These are phyloP conservation scores for Hevea brasiliensis DNA, from an alignment of 345 rosid species.

Conservation along the genomic window DNA sequence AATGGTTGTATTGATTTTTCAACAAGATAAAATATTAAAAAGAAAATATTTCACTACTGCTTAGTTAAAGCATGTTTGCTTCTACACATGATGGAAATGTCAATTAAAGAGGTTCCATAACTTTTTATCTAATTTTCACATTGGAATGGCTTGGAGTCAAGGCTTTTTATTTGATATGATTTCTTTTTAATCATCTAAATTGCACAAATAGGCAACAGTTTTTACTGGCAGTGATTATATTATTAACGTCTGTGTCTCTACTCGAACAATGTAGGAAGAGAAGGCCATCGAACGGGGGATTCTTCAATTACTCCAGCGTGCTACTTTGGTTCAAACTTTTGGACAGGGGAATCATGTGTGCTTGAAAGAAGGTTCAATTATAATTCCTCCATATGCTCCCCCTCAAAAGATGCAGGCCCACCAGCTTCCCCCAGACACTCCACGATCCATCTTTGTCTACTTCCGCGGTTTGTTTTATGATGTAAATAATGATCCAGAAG, in stretches of 20 bases:
- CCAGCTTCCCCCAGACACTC: slow-evolving; percentile 67
- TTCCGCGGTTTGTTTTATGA: slow-evolving; percentile 94
- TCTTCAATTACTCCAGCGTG: slow-evolving; percentile 69
- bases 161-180: too few species aligned
- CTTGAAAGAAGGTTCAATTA: slow-evolving; percentile 80
- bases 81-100: background rate
- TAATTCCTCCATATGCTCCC: slow-evolving; percentile 95
- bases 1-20: background rate
- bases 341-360: slow-evolving; percentile 95
- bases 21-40: background rate
- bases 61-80: background rate
- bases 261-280: slow-evolving; percentile 65
- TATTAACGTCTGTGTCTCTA: background rate
- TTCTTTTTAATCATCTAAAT: background rate
- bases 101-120: background rate
- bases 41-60: background rate
- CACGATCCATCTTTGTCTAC: slow-evolving; percentile 91
- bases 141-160: background rate
- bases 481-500: slow-evolving; percentile 79
- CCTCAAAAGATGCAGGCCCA: slow-evolving; percentile 92
- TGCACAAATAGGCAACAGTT: background rate
- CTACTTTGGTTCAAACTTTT: slow-evolving; percentile 92
- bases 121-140: background rate
- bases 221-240: background rate
- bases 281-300: slow-evolving; percentile 89